Evolutionary conservation across 495 filamentous ascomycete species (phyloP).

Genomic region (Amniculicola lignicola): DNA sequence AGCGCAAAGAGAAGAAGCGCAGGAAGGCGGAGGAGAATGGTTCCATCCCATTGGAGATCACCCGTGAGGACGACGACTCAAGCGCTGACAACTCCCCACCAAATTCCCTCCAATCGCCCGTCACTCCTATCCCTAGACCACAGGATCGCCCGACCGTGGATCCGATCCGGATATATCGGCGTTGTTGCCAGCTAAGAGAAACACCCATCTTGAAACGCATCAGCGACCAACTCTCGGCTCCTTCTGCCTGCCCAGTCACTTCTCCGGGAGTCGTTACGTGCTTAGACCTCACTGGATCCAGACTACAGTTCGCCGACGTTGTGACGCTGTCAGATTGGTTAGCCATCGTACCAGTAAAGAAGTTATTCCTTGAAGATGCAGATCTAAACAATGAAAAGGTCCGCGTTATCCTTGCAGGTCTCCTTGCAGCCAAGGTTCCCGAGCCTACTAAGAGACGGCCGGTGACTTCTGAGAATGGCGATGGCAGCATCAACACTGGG

Average conservation of each 20-base stretch:
- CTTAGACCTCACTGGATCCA: constrained; percentile 80
- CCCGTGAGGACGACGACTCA: constrained; percentile 50
- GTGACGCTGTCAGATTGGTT: constrained; percentile 89
- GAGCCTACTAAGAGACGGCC: constrained; percentile 17
- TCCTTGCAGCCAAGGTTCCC: constrained; percentile 70
- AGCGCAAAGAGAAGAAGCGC: constrained; percentile 77
- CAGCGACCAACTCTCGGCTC: constrained; percentile 75
- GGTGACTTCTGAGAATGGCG: too few species aligned
- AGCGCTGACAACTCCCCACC: background rate
- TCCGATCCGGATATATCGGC: constrained; percentile 85
- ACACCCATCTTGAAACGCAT: constrained; percentile 85
- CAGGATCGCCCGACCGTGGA: constrained; percentile 80
- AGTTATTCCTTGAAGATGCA: constrained; percentile 80
- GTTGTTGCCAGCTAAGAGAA: constrained; percentile 91
- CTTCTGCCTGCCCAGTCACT: constrained; percentile 56
- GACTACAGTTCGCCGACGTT: constrained; percentile 76
- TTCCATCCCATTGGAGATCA: constrained; percentile 71
- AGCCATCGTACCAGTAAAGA: constrained; percentile 84
- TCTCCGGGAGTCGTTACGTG: constrained; percentile 70
- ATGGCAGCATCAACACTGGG: constrained; percentile 44
- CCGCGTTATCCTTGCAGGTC: constrained; percentile 77
- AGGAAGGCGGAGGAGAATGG: constrained; percentile 79
- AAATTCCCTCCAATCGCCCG: constrained; percentile 23
- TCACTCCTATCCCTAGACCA: constrained; percentile 44
- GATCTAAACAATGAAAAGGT: constrained; percentile 81